Evolutionary conservation across 139 green algal species (phyloP), one percentile per base, ranked within the genome.

Genomic region (Closterium sp.): DNA sequence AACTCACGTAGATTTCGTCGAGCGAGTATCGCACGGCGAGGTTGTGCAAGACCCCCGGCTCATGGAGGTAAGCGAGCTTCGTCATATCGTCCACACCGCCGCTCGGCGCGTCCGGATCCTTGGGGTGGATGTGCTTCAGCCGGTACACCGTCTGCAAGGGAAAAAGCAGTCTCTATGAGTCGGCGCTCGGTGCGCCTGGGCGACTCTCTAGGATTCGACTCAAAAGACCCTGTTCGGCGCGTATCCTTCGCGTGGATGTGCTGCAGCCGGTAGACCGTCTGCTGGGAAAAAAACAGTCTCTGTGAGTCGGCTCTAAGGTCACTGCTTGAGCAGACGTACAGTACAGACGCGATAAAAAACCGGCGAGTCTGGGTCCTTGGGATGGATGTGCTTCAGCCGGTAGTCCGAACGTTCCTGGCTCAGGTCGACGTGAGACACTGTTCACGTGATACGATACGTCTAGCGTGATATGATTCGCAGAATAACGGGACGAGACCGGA

Each of bases 41-140:
- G 32, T 97, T 98, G 86, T 98, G 94, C 90, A 98, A 91, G 66
- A 99, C 98, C 0, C 97, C 97, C 4, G 98, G 98, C 96, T 99
- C 98, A 94, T 99, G 98, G 23, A 99, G 96, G 94, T 99, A 99
- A 1, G 96, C 96, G 69, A 99, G 95, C 35, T 96, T 97, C 1
- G 97, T 99, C 98, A 99, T 99, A 96, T 99, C 95, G 87, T 96
- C 93, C 35, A 95, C 87, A 30, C 92, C 92, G 38, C 34, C 69
- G 55, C 31, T 93, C 43, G 88, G 76, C 34, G 76, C 66, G 23
- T 94, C 91, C 31, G 33, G 30, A 23, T 94, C 91, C 31, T 85
- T 92, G 1, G 91, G 91, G 10, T 92, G 88, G 10, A 34, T 43
- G 33, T 43, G 33, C 85, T 88, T 88, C 28, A 88, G 30, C 33